Evolutionary conservation across 257 asterid species (phyloP).

Genomic region (Ehretia macrophylla): DNA sequence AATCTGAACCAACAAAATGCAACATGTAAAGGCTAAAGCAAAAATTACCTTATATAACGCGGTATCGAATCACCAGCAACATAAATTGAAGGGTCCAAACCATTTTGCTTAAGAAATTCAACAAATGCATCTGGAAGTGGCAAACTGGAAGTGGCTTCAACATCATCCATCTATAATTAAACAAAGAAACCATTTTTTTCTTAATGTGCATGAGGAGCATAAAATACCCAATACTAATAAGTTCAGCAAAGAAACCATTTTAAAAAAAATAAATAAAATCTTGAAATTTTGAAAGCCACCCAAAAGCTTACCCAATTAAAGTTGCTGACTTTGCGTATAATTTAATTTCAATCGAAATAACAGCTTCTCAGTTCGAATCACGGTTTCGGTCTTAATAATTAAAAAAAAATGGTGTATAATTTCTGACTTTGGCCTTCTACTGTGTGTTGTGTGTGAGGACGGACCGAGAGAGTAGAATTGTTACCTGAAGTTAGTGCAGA

Average conservation of each 20-base stretch:
- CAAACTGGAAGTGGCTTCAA: slow-evolving; percentile 25
- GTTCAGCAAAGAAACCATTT: background rate
- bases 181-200: background rate
- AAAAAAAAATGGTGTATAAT: too few species aligned
- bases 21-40: background rate
- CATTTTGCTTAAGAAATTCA: slow-evolving; percentile 66
- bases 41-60: slow-evolving; percentile 79
- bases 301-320: background rate
- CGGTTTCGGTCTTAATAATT: too few species aligned
- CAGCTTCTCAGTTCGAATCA: too few species aligned
- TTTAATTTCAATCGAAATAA: too few species aligned
- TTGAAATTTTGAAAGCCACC: background rate
- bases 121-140: slow-evolving; percentile 74
- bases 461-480: background rate
- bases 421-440: too few species aligned
- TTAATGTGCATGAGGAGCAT: too few species aligned
- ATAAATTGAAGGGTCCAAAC: slow-evolving; percentile 74
- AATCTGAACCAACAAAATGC: background rate
- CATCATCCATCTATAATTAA: slow-evolving; percentile 19
- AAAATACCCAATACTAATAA: background rate
- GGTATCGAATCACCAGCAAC: slow-evolving; percentile 54
- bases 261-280: too few species aligned
- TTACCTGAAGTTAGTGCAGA: background rate
- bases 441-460: too few species aligned
- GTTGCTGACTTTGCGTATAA: background rate